Evolutionary conservation across 257 asterid species (phyloP), one percentile per base, ranked within the genome.

Genomic region (Mentha longifolia): DNA sequence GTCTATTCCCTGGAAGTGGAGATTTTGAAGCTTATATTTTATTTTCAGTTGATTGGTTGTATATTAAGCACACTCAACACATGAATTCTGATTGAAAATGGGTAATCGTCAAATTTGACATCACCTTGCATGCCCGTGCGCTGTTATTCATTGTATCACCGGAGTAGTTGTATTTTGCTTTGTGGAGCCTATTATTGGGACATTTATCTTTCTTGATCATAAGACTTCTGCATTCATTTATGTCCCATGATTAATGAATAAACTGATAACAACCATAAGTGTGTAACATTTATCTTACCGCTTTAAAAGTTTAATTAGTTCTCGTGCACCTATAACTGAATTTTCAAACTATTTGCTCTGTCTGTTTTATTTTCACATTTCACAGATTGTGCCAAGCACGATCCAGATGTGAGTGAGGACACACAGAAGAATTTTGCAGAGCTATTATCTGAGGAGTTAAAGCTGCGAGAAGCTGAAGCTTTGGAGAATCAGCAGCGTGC

Each of bases 341-440:
- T 25, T 57, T 39, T 72, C 65, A 39, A 41, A 52, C 51, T 42
- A 43, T 73, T 7, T 22, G 3, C 76, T 43, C 3, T 22, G 5
- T 67, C n/a, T 1, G 15, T 74, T 39, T 42, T 56, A 30, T 73
- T 65, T 57, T 20, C 51, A 30, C 56, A 11, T 54, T 66, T 43
- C 77, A 33, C 87, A 92, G 98, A 90, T 78, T 92, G 98, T 69
- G 92, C 89, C 9, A 92, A 88, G 85, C 96, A 73, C 64, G 97
- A 92, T 65, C 95, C 96, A 42, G 97, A 88, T 20, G 92, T 90
- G 65, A 84, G 83, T 12, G 96, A 88, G 76, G 98, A 90, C 69
- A 87, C 93, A 6, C 93, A 92, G 77, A 92, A 86, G 81, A 88
- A 88, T 77, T 92, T 88, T 12, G 91, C 91, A 0, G 98, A 92